Evolutionary conservation across 2,329 filamentous ascomycete species (phyloP).

Genomic region (Huntiella decipiens): DNA sequence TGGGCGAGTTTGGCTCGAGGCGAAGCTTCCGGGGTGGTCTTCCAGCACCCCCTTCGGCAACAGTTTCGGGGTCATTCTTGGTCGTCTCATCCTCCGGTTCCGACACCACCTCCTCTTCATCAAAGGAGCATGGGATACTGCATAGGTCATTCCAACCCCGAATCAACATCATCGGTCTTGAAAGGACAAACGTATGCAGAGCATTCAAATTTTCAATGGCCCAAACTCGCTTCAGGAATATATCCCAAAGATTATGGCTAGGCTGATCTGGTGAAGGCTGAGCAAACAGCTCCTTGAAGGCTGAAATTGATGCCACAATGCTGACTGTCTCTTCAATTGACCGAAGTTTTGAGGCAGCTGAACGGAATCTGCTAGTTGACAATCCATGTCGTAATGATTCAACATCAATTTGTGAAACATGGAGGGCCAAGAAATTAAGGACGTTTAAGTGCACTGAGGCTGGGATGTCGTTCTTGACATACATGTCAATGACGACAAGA

Average conservation of each 20-base stretch:
- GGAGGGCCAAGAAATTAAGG: constrained; percentile 59
- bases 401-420: constrained; percentile 34
- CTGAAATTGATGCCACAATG: constrained; percentile 34
- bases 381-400: constrained; percentile 14
- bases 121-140: not conserved
- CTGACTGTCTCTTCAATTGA: constrained; percentile 31
- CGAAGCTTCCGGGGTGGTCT: constrained; percentile 31
- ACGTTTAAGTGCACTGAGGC: constrained; percentile 53
- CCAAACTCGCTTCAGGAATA: constrained; percentile 69
- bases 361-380: constrained; percentile 8
- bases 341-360: constrained; percentile 19
- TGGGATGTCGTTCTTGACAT: constrained; percentile 52
- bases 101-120: not conserved
- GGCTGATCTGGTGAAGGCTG: constrained; percentile 37
- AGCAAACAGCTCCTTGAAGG: constrained; percentile 39
- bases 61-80: constrained; percentile 22
- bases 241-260: constrained; percentile 70
- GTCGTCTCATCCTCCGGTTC: not conserved
- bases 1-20: constrained; percentile 54
- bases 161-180: constrained; percentile 1
- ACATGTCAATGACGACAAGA: constrained; percentile 63
- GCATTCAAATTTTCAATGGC: constrained; percentile 62
- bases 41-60: constrained; percentile 45
- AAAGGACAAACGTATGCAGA: constrained; percentile 57
- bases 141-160: not conserved